These are phyloP conservation scores for Clonostachys byssicola DNA, from an alignment of 2,329 filamentous ascomycete species.

Conservation along the genomic window DNA sequence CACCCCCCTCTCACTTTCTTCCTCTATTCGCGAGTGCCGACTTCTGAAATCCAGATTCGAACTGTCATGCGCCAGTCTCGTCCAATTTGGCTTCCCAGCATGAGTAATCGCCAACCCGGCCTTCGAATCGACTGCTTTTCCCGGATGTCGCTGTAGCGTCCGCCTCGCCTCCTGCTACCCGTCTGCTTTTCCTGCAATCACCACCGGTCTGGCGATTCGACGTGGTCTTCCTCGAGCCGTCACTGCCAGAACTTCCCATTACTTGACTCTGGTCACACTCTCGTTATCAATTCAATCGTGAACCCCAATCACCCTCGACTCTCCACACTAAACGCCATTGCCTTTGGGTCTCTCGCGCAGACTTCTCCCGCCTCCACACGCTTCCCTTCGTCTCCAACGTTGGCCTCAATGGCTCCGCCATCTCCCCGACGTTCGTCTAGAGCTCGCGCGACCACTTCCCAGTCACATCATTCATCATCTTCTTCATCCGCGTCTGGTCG, in stretches of 20 bases:
- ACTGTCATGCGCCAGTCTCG: neutral
- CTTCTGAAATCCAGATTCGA: neutral
- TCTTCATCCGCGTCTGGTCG: conserved; percentile 77
- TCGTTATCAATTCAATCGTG: neutral
- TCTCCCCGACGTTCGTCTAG: conserved; percentile 87
- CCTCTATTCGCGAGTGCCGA: neutral
- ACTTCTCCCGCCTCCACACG: conserved; percentile 3
- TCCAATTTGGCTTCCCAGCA: neutral
- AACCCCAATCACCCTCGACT: neutral
- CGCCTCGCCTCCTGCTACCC: neutral
- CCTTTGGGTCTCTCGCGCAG: neutral
- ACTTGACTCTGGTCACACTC: neutral
- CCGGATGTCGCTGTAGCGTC: neutral
- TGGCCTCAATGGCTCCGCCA: conserved; percentile 51
- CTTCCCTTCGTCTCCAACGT: conserved; percentile 14
- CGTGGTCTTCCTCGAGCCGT: neutral
- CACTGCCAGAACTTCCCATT: neutral
- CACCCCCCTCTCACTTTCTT: neutral
- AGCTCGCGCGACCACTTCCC: conserved; percentile 75
- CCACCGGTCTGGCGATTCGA: neutral
- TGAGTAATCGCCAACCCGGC: neutral
- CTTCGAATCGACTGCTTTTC: neutral
- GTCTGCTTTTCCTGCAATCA: conserved; percentile 1
- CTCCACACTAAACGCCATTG: neutral
- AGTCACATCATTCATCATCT: conserved; percentile 73